These are phyloP conservation scores for Penicillium coffeae DNA, from an alignment of 495 filamentous ascomycete species.

Conservation along the genomic window DNA sequence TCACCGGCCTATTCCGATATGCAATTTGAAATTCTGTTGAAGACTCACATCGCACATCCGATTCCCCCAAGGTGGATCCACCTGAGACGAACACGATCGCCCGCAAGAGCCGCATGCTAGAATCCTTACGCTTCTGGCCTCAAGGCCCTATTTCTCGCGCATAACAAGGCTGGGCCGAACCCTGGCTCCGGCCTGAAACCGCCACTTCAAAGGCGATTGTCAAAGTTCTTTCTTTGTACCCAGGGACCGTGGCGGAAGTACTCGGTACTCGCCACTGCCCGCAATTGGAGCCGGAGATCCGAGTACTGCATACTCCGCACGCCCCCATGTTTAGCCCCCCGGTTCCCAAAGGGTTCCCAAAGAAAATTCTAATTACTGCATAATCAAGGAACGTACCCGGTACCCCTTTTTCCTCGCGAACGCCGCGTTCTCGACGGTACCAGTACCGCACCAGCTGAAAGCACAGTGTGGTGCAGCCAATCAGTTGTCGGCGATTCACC, in stretches of 20 bases:
- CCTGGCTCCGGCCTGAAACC: constrained; percentile 12
- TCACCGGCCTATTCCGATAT: too few relatives aligned
- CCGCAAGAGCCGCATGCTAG: not conserved
- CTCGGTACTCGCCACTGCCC: constrained; percentile 10
- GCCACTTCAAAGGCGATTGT: constrained; percentile 13
- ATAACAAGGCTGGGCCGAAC: constrained; percentile 7
- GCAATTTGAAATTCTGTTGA: not conserved
- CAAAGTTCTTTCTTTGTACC: not conserved
- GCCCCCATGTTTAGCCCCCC: constrained; percentile 20
- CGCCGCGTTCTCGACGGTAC: not conserved
- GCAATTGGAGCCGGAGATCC: not conserved
- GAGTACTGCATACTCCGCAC: constrained; percentile 20
- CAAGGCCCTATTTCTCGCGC: constrained; percentile 14
- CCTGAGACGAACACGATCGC: constrained; percentile 2
- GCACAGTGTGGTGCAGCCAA: constrained; percentile 7
- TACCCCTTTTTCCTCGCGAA: not conserved
- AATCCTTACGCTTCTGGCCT: not conserved
- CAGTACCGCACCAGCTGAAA: not conserved
- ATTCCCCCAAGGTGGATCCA: constrained; percentile 4
- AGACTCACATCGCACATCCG: not conserved
- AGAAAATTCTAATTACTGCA: constrained; percentile 12
- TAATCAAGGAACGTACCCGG: constrained; percentile 1
- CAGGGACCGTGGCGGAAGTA: constrained; percentile 7
- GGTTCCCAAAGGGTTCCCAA: not conserved
- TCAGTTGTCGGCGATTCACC: constrained; percentile 22